phyloP scores from a whole-genome alignment of 352 stramenopile species.

The Aphanomyces astaci region DNA sequence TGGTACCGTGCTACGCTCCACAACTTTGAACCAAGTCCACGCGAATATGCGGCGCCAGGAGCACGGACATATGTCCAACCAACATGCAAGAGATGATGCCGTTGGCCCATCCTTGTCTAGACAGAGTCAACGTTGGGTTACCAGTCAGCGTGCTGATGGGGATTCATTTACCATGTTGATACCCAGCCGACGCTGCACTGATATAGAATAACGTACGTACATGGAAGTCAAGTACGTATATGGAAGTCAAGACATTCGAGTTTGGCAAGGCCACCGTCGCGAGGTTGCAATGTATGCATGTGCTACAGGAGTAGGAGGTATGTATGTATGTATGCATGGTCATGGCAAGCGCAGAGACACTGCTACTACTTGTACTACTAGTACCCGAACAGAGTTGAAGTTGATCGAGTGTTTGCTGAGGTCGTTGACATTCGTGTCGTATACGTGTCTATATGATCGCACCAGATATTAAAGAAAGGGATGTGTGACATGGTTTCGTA shows the following conservation, averaged over 20 bases:
- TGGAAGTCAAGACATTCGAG: neutral
- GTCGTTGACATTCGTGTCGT: neutral
- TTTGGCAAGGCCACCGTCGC: neutral
- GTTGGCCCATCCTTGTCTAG: neutral
- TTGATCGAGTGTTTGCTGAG: neutral
- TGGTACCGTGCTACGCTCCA: no score
- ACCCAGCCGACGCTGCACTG: no score
- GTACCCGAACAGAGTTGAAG: neutral
- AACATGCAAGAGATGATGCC: neutral
- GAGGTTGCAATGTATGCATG: neutral
- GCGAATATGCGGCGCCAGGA: no score
- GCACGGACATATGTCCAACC: no score
- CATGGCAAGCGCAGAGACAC: neutral
- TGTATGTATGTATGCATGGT: no score
- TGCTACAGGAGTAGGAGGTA: neutral
- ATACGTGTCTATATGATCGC: neutral
- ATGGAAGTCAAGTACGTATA: neutral
- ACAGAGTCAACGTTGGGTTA: neutral
- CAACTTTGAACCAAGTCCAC: no score
- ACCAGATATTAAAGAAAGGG: no score
- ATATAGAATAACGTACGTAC: no score
- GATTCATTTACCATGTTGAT: no score
- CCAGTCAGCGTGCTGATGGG: neutral
- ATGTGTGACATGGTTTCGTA: no score
- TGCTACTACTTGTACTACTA: neutral